Base-by-base conservation (phyloP, 2,329 filamentous ascomycete species). In the Nothomitra cinnamomea region DNA sequence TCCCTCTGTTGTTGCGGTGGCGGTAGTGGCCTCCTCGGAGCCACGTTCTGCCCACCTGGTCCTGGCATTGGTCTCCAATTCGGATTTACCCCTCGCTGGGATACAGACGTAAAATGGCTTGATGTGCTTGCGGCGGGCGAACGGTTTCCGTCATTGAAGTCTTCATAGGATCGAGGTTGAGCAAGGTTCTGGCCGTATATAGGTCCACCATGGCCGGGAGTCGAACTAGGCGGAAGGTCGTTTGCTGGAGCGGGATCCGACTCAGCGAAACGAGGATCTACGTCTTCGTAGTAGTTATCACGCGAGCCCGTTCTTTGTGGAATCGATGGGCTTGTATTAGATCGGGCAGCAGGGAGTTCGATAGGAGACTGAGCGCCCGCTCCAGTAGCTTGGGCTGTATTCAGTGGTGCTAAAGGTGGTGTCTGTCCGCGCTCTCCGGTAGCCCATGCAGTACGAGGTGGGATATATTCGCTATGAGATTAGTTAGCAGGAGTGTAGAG, bases 71-170 rank as follows among this genome's bases (percentile, higher is more conserved):
- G 79, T 57, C 84, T 79, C 89, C 90, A 95, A 56, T 82, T 81
- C 5, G 89, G 90, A 65, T 95, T 95, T 53, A 95, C 72, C 1
- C 85, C 85, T 35, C 90, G 78, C 67, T 95, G 88, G 0, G 84
- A 90, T 47, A 96, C 83, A 10, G 85, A 92, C 1, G 90, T 95
- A 67, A 95, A 95, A 60, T 84, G 85, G 47, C 82, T 90, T 22
- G 79, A 77, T 62, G 95, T 87, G 57, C 84, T 90, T 61, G 82
- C 78, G 28, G 82, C 79, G 32, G 85, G 88, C 61, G 82, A 90
- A 61, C 85, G 77, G 45, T 75, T 71, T 49, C 75, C 76, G 58
- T 77, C 75, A 43, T 76, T 77, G 36, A 82, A 64, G 57, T 84
- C 79, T 57, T 88, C 84, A 59, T 79, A 81, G 15, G 73, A 74